These are phyloP conservation scores for Fusarium setosum DNA, from an alignment of 2,329 filamentous ascomycete genomes.

Conservation along the genomic window DNA sequence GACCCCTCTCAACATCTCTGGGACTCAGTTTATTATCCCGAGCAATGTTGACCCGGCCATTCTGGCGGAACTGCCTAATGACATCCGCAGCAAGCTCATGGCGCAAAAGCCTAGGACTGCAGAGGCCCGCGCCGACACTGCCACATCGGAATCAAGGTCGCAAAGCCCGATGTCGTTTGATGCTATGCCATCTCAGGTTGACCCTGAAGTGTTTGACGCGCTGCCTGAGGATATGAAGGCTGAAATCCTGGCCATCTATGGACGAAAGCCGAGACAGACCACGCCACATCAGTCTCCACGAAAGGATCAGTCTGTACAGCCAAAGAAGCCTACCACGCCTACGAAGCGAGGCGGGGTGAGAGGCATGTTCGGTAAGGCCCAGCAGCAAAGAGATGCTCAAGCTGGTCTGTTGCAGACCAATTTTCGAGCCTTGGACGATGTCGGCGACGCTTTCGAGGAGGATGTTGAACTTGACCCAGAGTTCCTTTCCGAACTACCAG, in stretches of 20 bases:
- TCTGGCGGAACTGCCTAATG: constrained; percentile 82
- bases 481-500: constrained; percentile 85
- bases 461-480: constrained; percentile 69
- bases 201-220: constrained; percentile 84
- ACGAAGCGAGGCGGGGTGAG: constrained; percentile 70
- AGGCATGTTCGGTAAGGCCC: constrained; percentile 55
- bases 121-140: constrained; percentile 40
- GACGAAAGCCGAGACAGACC: constrained; percentile 49
- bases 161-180: constrained; percentile 53
- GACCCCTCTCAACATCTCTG: constrained; percentile 79
- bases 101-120: constrained; percentile 59
- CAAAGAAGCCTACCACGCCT: constrained; percentile 68
- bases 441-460: constrained; percentile 45
- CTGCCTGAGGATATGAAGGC: constrained; percentile 87
- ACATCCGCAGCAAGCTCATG: constrained; percentile 83
- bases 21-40: constrained; percentile 94
- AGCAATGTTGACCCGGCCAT: constrained; percentile 84
- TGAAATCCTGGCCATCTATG: constrained; percentile 83
- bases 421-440: constrained; percentile 64
- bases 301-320: constrained; percentile 64
- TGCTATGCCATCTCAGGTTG: constrained; percentile 80
- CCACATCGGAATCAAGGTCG: constrained; percentile 48
- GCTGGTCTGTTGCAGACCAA: constrained; percentile 79
- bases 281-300: constrained; percentile 63
- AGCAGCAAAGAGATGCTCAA: constrained; percentile 64